Conservation (phyloP, 2,329 filamentous ascomycete genomes). For the Lasiodiplodia gonubiensis region DNA sequence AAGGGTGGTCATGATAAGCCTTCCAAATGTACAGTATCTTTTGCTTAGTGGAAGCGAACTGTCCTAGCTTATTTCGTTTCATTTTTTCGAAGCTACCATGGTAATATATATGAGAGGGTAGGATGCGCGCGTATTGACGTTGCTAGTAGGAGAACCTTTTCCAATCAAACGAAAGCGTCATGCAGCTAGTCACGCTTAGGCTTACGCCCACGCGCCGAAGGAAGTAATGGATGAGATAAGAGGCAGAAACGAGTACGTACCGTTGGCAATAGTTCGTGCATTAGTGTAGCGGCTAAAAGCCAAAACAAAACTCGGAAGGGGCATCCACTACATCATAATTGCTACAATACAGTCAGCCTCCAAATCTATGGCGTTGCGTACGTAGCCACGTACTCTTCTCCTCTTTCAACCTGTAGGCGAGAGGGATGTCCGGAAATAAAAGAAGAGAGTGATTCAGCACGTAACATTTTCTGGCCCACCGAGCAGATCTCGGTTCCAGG, state of each 20-base stretch:
- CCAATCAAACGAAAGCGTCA: not conserved
- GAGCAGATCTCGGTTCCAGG: not conserved
- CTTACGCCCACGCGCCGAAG: not conserved
- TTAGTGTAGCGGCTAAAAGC: not conserved
- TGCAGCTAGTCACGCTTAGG: not conserved
- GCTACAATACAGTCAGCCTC: not conserved
- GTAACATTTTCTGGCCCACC: not conserved
- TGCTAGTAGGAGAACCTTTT: not conserved
- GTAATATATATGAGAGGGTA: not conserved
- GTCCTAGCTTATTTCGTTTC: not conserved
- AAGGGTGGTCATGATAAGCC: not conserved
- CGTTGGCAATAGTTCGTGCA: not conserved
- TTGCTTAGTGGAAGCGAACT: not conserved
- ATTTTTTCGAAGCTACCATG: not conserved
- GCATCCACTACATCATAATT: not conserved
- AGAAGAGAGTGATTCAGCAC: not conserved
- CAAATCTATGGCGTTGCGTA: not conserved
- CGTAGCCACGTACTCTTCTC: not conserved
- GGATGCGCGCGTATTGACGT: not conserved
- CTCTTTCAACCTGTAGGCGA: not conserved
- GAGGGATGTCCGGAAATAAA: not conserved
- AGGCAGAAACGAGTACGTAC: not conserved
- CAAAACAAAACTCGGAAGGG: not conserved
- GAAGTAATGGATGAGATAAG: not conserved
- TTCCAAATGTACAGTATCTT: not conserved